Base-by-base conservation (phyloP, 140 eudicot genomes). In the Erigeron philadelphicus region DNA sequence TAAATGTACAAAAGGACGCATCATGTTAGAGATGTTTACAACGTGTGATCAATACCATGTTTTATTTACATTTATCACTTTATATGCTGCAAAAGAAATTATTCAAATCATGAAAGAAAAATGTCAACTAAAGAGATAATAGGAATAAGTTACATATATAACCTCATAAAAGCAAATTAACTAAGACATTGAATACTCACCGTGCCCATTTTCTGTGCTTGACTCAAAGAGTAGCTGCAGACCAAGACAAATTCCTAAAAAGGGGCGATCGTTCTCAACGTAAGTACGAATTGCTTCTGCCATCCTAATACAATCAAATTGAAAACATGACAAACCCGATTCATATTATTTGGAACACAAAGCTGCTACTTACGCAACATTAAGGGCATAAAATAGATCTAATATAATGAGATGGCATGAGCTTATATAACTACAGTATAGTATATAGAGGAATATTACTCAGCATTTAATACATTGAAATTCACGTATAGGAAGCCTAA, bases 171-270 rank as follows among this genome's bases (percentile, higher is more conserved):
- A 48, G 18, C 10, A 10, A 2, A 25, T 50, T 42, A 11, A 8
- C n/a, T 18, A 13, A 67, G 12, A 68, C 61, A 52, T 9, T 18
- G 50, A 59, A 47, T 41, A 52, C 56, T 48, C 78, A 94, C 99
- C 99, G 50, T 78, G 81, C 67, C 99, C 99, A 18, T 94, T 89
- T 81, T 89, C 99, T 59, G 85, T 95, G 66, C 95, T 94, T 19
- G 95, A 87, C 68, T 94, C 97, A 68, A 94, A 89, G 49, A 94
- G 95, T 76, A 94, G 87, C 57, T 94, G 99, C 82, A 94, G 64
- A 73, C 99, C 99, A 63, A 94, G 90, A 82, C 97, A 94, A 68
- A 94, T 94, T 74, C 99, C 99, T 72, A 94, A 76, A 78, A 89
- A 94, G 53, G 99, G 97, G 17, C 95, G 90, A 77, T 93, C 96